phyloP scores from a whole-genome alignment of 2,329 filamentous ascomycete genomes.

The Colletotrichum godetiae region DNA sequence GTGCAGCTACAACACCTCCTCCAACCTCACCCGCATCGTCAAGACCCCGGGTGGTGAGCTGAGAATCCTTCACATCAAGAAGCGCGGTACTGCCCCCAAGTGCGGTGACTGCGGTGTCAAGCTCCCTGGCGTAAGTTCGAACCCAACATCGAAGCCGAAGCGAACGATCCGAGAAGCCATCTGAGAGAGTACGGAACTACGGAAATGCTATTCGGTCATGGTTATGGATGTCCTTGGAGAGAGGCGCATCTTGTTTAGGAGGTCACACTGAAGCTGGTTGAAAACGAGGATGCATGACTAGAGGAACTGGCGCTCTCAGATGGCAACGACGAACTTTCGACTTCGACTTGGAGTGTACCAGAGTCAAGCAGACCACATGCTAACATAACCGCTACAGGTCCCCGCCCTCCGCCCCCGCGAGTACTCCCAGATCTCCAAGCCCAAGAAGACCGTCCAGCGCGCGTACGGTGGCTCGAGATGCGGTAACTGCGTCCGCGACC shows the following conservation, averaged over 20 bases:
- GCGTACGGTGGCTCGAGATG: slow-evolving; percentile 99
- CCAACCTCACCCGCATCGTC: slow-evolving; percentile 95
- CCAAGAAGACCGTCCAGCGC: slow-evolving; percentile 99
- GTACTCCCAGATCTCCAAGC: slow-evolving; percentile 96
- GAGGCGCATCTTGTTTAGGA: not conserved
- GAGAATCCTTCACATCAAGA: slow-evolving; percentile 99
- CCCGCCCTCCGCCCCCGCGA: slow-evolving; percentile 98
- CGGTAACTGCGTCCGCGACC: slow-evolving; percentile 98
- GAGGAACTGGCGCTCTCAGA: slow-evolving; percentile 17
- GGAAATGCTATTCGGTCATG: not conserved
- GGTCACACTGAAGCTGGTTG: not conserved
- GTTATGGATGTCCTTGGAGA: not conserved
- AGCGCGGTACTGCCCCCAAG: slow-evolving; percentile 97
- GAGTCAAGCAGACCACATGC: not conserved
- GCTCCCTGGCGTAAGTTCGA: slow-evolving; percentile 90
- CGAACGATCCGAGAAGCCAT: slow-evolving; percentile 16
- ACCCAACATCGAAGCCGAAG: slow-evolving; percentile 11
- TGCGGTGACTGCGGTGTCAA: slow-evolving; percentile 99
- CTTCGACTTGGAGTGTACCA: not conserved
- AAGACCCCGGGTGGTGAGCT: slow-evolving; percentile 97
- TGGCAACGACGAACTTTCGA: slow-evolving; percentile 1
- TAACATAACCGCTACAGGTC: slow-evolving; percentile 64
- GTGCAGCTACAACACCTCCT: slow-evolving; percentile 93
- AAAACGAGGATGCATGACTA: not conserved
- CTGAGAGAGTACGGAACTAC: slow-evolving; percentile 13